Evolutionary conservation across 176 grass and related monocot genomes (phyloP), one percentile per base, ranked within the genome.

Genomic region (Saccharum officinarum): DNA sequence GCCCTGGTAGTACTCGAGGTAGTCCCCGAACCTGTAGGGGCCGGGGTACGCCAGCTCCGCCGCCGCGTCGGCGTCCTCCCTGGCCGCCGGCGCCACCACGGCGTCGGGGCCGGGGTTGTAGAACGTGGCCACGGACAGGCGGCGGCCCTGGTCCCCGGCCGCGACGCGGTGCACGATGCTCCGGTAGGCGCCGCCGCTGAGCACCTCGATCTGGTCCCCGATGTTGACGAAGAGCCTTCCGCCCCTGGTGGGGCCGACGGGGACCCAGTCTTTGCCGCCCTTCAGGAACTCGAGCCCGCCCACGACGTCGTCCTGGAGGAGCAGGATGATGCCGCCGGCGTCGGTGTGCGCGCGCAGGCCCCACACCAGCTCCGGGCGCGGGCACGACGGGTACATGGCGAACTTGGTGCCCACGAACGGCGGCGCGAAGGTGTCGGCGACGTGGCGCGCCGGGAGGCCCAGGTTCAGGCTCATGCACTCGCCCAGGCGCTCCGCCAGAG

Each of bases 301-400:
- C 22, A 95, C 92, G 11, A 46, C 44, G 86, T 93, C 91, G 77
- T 98, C 95, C 70, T 98, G 95, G 31, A 98, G 88, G 62, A 98
- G 88, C 42, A 98, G 75, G 84, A 98, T 93, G 81, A 98, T 95
- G 75, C 95, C 95, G n/a, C 95, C 95, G 20, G 95, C 95, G 84
- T 98, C 95, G 55, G 89, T 95, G 88, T 97, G 95, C 8, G 90
- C 95, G 7, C 95, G 86, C 79, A 97, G 88, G 78, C 91, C 92
- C 81, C 86, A 88, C 68, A 93, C 86, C 22, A 34, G 87, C 7
- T 91, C 92, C 30, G 92, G 95, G 3, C 84, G 68, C 11, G 87
- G 88, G 86, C 95, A 97, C 3, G 90, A 8, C 0, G 95, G 95
- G 89, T 98, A 98, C 86, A 92, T 86, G 63, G 92, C 92, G 75